Percentiles rank a stretch among this genome's conserved stretches.
phyloP scores from a whole-genome alignment of 2,329 filamentous ascomycete genomes.

The Paecilomyces sp. region DNA sequence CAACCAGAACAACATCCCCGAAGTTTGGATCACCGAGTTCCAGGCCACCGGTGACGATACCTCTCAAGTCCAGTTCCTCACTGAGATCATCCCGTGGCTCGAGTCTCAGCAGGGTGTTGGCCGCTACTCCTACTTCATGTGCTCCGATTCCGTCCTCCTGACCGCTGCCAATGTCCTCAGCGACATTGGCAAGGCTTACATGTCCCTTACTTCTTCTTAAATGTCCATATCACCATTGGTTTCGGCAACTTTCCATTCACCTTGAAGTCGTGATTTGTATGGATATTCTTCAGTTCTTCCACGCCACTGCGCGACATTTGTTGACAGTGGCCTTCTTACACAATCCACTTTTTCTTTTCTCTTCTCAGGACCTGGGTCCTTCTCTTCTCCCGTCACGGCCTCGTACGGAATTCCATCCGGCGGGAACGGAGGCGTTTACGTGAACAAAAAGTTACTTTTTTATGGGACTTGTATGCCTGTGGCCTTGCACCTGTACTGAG shows the following conservation, averaged over 20 bases:
- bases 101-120: slow-evolving; percentile 29
- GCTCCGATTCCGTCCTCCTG: slow-evolving; percentile 22
- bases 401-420: background rate
- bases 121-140: slow-evolving; percentile 38
- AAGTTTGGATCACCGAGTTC: slow-evolving; percentile 43
- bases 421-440: background rate
- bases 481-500: background rate
- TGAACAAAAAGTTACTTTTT: background rate
- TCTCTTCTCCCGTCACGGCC: background rate
- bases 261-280: background rate
- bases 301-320: background rate
- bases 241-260: background rate
- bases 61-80: slow-evolving; percentile 27
- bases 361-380: background rate
- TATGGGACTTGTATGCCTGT: background rate
- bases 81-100: slow-evolving; percentile 31
- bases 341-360: background rate
- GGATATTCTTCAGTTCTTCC: background rate
- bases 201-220: background rate
- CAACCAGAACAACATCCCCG: slow-evolving; percentile 22
- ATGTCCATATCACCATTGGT: background rate
- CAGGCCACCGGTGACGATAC: slow-evolving; percentile 20
- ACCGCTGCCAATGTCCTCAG: slow-evolving; percentile 19
- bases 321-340: background rate
- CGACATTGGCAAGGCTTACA: slow-evolving; percentile 23